These are phyloP conservation scores for Thraustochytrium sp. DNA, from an alignment of 352 stramenopile species.

Conservation along the genomic window DNA sequence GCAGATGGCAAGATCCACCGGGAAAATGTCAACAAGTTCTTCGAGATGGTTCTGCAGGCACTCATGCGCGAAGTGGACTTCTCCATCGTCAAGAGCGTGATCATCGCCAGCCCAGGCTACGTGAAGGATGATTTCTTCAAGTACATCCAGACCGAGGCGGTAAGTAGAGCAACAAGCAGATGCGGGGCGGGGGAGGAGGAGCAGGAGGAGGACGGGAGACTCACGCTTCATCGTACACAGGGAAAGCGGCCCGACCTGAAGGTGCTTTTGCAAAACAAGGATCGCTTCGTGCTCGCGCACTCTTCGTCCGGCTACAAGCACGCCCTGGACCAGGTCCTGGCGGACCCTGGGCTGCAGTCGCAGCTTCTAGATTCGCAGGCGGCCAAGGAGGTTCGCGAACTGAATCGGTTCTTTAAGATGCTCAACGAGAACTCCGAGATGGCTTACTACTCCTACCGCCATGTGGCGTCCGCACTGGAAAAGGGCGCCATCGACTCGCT, in stretches of 20 bases:
- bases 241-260: not conserved
- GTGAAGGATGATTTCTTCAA: constrained; percentile 97
- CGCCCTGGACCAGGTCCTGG: constrained; percentile 92
- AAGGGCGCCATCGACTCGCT: constrained; percentile 88
- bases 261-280: constrained; percentile 89
- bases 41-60: constrained; percentile 89
- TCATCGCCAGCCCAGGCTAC: constrained; percentile 90
- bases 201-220: constrained; percentile 1
- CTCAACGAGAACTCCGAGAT: constrained; percentile 88
- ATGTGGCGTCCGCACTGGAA: constrained; percentile 80
- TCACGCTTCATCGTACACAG: not conserved
- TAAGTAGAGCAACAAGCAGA: constrained; percentile 65
- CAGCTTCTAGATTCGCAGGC: constrained; percentile 91
- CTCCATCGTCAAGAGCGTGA: constrained; percentile 87
- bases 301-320: constrained; percentile 93
- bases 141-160: constrained; percentile 81
- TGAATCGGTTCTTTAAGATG: constrained; percentile 92
- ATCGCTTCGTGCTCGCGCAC: constrained; percentile 91
- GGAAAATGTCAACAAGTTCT: constrained; percentile 91
- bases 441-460: constrained; percentile 89
- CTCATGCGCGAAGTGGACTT: constrained; percentile 94
- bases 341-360: constrained; percentile 78
- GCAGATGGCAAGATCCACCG: constrained; percentile 83
- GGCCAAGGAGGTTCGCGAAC: constrained; percentile 77
- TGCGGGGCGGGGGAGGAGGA: not conserved